phyloP scores from a whole-genome alignment of 1,284 basidiomycete genomes.

The Puccinia novopanici region DNA sequence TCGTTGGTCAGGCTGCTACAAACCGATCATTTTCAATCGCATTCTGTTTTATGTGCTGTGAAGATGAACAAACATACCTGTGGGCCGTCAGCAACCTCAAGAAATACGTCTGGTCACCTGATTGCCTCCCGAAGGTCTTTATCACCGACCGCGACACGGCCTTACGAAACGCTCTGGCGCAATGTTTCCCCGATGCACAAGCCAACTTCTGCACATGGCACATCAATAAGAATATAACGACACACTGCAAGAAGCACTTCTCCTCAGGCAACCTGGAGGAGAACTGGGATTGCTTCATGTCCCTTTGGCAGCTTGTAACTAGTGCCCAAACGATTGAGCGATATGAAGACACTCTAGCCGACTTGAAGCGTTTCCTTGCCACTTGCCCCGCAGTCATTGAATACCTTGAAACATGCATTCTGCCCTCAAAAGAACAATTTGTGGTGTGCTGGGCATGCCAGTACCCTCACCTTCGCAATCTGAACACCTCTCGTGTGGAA shows the following conservation, averaged over 20 bases:
- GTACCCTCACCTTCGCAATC: no score
- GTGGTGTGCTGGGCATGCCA: neutral
- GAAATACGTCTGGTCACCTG: no score
- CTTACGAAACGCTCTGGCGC: no score
- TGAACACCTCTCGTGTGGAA: neutral
- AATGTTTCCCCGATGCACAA: neutral
- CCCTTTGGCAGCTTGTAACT: neutral
- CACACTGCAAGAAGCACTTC: neutral
- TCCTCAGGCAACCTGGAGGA: neutral
- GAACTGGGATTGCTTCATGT: neutral
- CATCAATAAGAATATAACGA: neutral
- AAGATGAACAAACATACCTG: neutral
- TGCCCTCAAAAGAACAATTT: neutral
- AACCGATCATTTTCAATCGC: neutral
- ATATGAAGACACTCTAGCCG: neutral
- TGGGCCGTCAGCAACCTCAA: constrained; percentile 5
- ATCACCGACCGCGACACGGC: no score
- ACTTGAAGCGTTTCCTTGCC: neutral
- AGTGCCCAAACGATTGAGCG: neutral
- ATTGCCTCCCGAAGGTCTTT: no score
- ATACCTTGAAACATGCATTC: neutral
- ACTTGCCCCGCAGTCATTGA: neutral
- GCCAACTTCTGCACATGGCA: neutral
- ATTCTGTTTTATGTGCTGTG: neutral
- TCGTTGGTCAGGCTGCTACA: no score